These are phyloP conservation scores for Phanerochaete sordida DNA, from an alignment of 768 basidiomycete species.

Conservation along the genomic window DNA sequence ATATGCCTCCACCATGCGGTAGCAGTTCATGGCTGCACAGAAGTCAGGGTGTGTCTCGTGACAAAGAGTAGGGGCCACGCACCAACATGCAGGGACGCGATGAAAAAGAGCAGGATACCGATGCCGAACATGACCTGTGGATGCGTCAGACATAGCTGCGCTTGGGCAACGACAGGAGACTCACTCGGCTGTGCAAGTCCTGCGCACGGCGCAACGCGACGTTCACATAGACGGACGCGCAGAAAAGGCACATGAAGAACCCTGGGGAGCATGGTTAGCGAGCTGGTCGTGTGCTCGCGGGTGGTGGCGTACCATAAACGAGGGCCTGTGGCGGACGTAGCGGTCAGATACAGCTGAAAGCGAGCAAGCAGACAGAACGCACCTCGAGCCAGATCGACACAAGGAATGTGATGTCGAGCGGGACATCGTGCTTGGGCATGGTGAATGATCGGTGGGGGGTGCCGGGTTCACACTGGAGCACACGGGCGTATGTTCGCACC, in stretches of 20 bases:
- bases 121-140: conserved; percentile 12
- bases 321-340: conserved; percentile 8
- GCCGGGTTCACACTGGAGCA: background rate
- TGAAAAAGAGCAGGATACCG: conserved; percentile 6
- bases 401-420: conserved; percentile 16
- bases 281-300: background rate
- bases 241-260: conserved; percentile 13
- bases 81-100: conserved; percentile 14
- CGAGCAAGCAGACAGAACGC: background rate
- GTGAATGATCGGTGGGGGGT: background rate
- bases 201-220: conserved; percentile 13
- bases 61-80: background rate
- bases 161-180: background rate
- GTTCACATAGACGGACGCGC: conserved; percentile 14
- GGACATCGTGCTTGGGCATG: conserved; percentile 15
- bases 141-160: background rate
- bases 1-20: conserved; percentile 13
- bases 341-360: background rate
- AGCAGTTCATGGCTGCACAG: conserved; percentile 16
- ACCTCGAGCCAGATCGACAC: conserved; percentile 19
- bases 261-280: conserved; percentile 2
- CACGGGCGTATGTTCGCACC: background rate
- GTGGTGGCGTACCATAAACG: conserved; percentile 11
- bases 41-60: background rate
- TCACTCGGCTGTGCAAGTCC: conserved; percentile 12